phyloP scores from a whole-genome alignment of 116 monocot species.

The Papilionanthe hybrid region DNA sequence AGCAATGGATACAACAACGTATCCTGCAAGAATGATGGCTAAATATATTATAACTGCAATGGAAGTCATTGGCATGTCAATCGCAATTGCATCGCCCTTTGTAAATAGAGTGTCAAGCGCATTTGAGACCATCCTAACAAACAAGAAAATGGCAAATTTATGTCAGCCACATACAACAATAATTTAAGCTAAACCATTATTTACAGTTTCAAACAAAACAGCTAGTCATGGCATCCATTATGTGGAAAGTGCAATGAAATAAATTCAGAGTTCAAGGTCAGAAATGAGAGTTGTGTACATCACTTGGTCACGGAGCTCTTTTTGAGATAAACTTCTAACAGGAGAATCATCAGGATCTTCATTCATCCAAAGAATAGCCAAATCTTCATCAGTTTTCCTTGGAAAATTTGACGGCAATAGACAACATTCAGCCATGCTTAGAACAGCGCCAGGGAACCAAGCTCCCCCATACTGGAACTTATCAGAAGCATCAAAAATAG shows the following conservation, averaged over 20 bases:
- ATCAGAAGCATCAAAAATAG: conserved; percentile 63
- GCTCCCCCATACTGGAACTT: conserved; percentile 53
- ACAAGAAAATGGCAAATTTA: conserved; percentile 3
- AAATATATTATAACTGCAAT: conserved; percentile 93
- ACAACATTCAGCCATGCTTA: conserved; percentile 93
- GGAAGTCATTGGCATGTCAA: conserved; percentile 96
- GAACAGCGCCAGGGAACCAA: conserved; percentile 70
- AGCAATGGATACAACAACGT: conserved; percentile 93
- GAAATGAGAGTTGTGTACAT: conserved; percentile 40
- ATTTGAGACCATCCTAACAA: conserved; percentile 69
- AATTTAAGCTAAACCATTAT: background rate
- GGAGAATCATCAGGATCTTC: conserved; percentile 67
- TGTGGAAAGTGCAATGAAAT: background rate
- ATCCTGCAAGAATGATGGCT: conserved; percentile 76
- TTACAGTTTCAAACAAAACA: background rate
- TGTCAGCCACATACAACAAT: conserved; percentile 8
- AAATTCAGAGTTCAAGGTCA: background rate
- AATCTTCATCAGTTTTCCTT: conserved; percentile 59
- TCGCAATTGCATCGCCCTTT: conserved; percentile 87
- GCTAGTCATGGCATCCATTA: background rate
- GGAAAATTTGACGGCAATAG: conserved; percentile 44
- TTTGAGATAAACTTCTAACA: conserved; percentile 53
- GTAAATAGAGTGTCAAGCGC: conserved; percentile 70
- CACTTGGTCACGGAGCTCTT: conserved; percentile 78
- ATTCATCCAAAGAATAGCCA: conserved; percentile 79